Evolutionary conservation across 305 asterid species (phyloP).

Genomic region (Nicotiana rustica): DNA sequence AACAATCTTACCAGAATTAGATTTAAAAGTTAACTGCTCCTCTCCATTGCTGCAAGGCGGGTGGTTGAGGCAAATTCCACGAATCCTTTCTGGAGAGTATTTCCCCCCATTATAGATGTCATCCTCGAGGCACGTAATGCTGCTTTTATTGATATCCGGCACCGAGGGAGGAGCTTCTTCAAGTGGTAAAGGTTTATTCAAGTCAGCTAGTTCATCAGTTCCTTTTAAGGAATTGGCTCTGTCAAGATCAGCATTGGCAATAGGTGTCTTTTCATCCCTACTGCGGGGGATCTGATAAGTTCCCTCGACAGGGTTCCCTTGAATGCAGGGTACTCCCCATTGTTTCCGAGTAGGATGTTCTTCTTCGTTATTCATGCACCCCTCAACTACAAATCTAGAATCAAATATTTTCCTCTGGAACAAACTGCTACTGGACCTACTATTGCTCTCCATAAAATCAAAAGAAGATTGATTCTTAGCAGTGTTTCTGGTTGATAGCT

Average conservation of each 20-base stretch:
- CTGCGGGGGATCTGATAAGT: slow-evolving; percentile 27
- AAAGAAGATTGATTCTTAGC: slow-evolving; percentile 35
- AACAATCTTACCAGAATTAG: slow-evolving; percentile 51
- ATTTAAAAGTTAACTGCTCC: slow-evolving; percentile 44
- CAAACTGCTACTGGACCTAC: slow-evolving; percentile 34
- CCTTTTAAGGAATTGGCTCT: slow-evolving; percentile 38
- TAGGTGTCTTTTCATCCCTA: slow-evolving; percentile 38
- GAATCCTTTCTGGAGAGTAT: slow-evolving; percentile 38
- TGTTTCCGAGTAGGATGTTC: slow-evolving; percentile 31
- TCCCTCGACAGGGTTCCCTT: slow-evolving; percentile 30
- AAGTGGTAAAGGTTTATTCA: slow-evolving; percentile 40
- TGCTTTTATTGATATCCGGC: slow-evolving; percentile 33
- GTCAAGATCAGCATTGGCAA: slow-evolving; percentile 37
- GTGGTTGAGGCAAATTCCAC: slow-evolving; percentile 39
- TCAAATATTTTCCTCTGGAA: slow-evolving; percentile 40
- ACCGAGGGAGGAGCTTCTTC: slow-evolving; percentile 35
- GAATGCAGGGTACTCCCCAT: slow-evolving; percentile 31
- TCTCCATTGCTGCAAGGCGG: slow-evolving; percentile 41
- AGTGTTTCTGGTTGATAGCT: slow-evolving; percentile 37
- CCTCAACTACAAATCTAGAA: slow-evolving; percentile 45
- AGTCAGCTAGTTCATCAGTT: slow-evolving; percentile 41
- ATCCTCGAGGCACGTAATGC: slow-evolving; percentile 26
- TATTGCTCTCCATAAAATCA: slow-evolving; percentile 35
- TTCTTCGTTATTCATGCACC: slow-evolving; percentile 13
- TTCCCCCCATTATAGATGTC: slow-evolving; percentile 30